Evolutionary conservation across 1,284 basidiomycete genomes (phyloP).

Genomic region (Ganoderma resinaceum): DNA sequence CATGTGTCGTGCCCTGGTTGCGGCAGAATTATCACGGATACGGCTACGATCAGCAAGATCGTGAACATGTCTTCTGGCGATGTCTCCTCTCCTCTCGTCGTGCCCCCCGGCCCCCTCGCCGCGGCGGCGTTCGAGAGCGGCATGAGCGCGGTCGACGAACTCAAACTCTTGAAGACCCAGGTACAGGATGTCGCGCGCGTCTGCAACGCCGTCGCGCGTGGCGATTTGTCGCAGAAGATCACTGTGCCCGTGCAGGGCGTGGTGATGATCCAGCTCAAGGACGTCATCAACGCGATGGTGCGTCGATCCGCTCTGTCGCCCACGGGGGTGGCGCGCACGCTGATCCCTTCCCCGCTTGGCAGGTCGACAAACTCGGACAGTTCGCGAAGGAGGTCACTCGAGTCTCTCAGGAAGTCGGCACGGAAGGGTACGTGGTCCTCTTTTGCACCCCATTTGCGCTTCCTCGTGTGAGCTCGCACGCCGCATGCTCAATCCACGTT

Average conservation of each 20-base stretch:
- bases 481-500: constrained; percentile 8
- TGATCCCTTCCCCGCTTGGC: not conserved
- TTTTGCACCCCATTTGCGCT: constrained; percentile 20
- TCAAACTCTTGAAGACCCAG: constrained; percentile 85
- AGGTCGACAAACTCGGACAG: constrained; percentile 81
- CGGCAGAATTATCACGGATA: constrained; percentile 51
- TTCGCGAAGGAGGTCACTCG: constrained; percentile 88
- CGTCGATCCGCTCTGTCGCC: constrained; percentile 27
- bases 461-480: constrained; percentile 1
- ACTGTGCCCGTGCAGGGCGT: constrained; percentile 96
- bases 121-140: constrained; percentile 68
- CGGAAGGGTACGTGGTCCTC: constrained; percentile 69
- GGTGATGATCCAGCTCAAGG: constrained; percentile 97
- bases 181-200: constrained; percentile 93
- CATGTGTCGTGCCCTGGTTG: constrained; percentile 56
- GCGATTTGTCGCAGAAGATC: constrained; percentile 96
- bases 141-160: constrained; percentile 78
- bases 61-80: constrained; percentile 41
- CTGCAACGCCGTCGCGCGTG: constrained; percentile 94
- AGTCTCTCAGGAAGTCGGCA: constrained; percentile 92
- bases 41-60: constrained; percentile 43
- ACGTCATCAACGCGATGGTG: constrained; percentile 98
- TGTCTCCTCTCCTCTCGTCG: constrained; percentile 52
- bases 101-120: constrained; percentile 63
- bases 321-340: not conserved